Percentiles rank a stretch among this genome's conserved stretches.
Evolutionary conservation across 2,329 filamentous ascomycete genomes (phyloP).

Genomic region (Ascocoryne sarcoides): DNA sequence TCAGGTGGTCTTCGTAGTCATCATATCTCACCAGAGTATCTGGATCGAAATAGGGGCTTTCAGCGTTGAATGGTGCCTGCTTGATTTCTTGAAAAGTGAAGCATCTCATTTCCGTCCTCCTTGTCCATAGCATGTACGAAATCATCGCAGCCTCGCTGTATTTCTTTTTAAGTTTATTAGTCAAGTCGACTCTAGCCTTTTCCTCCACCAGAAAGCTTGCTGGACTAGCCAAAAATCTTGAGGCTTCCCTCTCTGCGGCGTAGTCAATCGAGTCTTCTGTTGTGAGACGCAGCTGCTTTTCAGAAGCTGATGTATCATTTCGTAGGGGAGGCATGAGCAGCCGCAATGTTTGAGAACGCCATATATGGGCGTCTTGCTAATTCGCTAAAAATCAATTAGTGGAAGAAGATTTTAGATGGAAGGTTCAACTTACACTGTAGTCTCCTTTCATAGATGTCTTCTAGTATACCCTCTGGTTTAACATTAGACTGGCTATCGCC

Average conservation of each 20-base stretch:
- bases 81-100: conserved; percentile 4
- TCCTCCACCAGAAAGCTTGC: conserved; percentile 6
- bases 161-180: conserved; percentile 6
- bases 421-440: conserved; percentile 6
- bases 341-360: conserved; percentile 16
- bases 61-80: conserved; percentile 1
- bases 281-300: not conserved
- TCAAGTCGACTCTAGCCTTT: not conserved
- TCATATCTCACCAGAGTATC: conserved; percentile 11
- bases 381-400: conserved; percentile 8
- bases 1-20: conserved; percentile 7
- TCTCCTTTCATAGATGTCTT: conserved; percentile 6
- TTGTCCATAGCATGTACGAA: conserved; percentile 15
- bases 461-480: not conserved
- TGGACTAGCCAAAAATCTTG: conserved; percentile 3
- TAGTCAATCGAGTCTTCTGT: conserved; percentile 5
- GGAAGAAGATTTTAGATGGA: not conserved
- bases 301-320: not conserved
- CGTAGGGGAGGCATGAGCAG: conserved; percentile 9
- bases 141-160: conserved; percentile 9
- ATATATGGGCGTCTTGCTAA: conserved; percentile 12
- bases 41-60: conserved; percentile 1
- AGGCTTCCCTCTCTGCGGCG: conserved; percentile 4
- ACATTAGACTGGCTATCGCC: not conserved
- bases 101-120: conserved; percentile 5